phyloP scores from a whole-genome alignment of 2,329 filamentous ascomycete species.

The Ceratocystis destructans region DNA sequence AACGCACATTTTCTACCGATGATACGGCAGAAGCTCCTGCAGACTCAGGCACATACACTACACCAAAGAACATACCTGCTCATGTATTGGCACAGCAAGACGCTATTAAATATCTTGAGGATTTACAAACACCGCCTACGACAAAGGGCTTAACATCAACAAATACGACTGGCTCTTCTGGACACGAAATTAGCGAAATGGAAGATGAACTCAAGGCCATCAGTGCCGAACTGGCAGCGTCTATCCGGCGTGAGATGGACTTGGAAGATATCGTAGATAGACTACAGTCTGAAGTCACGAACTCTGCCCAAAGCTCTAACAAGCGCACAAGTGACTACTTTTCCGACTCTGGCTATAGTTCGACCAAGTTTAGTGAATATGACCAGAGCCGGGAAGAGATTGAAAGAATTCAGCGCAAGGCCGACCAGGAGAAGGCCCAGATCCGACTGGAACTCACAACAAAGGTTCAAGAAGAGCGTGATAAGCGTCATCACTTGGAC shows the following conservation, averaged over 20 bases:
- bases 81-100: slow-evolving; percentile 29
- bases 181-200: slow-evolving; percentile 61
- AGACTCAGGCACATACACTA: slow-evolving; percentile 22
- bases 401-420: slow-evolving; percentile 65
- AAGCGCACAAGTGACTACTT: slow-evolving; percentile 93
- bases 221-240: slow-evolving; percentile 79
- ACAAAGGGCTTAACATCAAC: slow-evolving; percentile 1
- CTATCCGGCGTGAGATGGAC: slow-evolving; percentile 91
- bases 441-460: slow-evolving; percentile 72
- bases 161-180: slow-evolving; percentile 28
- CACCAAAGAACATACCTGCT: slow-evolving; percentile 28
- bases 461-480: slow-evolving; percentile 77
- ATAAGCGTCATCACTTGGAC: slow-evolving; percentile 62
- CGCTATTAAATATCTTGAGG: slow-evolving; percentile 38
- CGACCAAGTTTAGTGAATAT: slow-evolving; percentile 58
- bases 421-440: slow-evolving; percentile 83
- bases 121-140: slow-evolving; percentile 37
- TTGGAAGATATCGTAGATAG: slow-evolving; percentile 86
- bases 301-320: slow-evolving; percentile 38
- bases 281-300: slow-evolving; percentile 61
- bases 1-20: slow-evolving; percentile 28
- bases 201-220: slow-evolving; percentile 91
- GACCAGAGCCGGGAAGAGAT: slow-evolving; percentile 56
- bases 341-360: slow-evolving; percentile 86
- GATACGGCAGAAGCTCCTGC: slow-evolving; percentile 24